phyloP scores from a whole-genome alignment of 1,139 yeast species.

The Yamadazyma taylorii region DNA sequence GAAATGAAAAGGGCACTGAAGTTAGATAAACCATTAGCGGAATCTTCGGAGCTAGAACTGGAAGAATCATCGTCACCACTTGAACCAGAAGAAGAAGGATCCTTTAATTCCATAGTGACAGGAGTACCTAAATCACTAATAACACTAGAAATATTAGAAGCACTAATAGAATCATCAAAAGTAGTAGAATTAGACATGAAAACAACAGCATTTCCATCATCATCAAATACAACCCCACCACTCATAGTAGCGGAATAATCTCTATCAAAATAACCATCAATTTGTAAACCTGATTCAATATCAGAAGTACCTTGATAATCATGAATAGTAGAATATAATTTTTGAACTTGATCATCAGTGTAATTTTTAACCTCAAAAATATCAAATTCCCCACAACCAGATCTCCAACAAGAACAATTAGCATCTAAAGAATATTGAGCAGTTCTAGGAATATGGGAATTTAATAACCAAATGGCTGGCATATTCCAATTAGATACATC shows the following conservation, averaged over 20 bases:
- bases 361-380: slow-evolving; percentile 64
- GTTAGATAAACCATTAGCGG: slow-evolving; percentile 14
- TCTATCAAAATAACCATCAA: slow-evolving; percentile 59
- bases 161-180: slow-evolving; percentile 40
- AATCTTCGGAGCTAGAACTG: slow-evolving; percentile 23
- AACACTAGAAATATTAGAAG: slow-evolving; percentile 37
- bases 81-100: slow-evolving; percentile 18
- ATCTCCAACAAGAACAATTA: slow-evolving; percentile 87
- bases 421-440: slow-evolving; percentile 71
- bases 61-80: slow-evolving; percentile 14
- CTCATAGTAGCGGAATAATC: slow-evolving; percentile 48
- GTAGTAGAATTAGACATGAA: slow-evolving; percentile 58
- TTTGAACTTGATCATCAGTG: slow-evolving; percentile 44
- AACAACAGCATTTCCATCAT: slow-evolving; percentile 58
- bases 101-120: slow-evolving; percentile 24
- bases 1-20: slow-evolving; percentile 6
- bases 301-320: slow-evolving; percentile 70
- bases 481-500: slow-evolving; percentile 56
- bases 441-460: slow-evolving; percentile 93
- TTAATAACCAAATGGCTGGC: slow-evolving; percentile 97
- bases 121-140: slow-evolving; percentile 26
- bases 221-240: slow-evolving; percentile 72
- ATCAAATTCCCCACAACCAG: slow-evolving; percentile 97
- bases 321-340: slow-evolving; percentile 66
- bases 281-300: slow-evolving; percentile 58